phyloP scores from a whole-genome alignment of 2,329 filamentous ascomycete species.

The Arthrobotrys sphaeroides region DNA sequence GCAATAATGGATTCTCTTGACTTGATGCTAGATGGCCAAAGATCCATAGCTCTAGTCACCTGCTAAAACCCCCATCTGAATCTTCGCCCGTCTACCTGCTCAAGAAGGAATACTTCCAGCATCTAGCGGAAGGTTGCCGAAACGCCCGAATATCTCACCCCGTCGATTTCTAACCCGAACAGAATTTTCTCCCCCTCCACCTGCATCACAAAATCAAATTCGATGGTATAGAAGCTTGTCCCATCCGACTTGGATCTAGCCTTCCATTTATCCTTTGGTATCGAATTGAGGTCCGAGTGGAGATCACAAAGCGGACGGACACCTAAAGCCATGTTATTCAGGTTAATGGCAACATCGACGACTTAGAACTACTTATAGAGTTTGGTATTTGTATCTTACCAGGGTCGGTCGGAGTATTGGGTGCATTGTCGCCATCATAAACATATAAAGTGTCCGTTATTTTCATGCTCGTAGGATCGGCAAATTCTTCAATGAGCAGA shows the following conservation, averaged over 20 bases:
- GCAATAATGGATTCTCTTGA: too few species aligned
- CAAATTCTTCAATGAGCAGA: background rate
- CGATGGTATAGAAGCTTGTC: slow-evolving; percentile 8
- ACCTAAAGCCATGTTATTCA: background rate
- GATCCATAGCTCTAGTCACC: too few species aligned
- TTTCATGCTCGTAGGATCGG: background rate
- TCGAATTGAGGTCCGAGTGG: background rate
- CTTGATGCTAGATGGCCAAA: too few species aligned
- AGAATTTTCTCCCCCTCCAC: slow-evolving; percentile 14
- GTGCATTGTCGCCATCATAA: slow-evolving; percentile 3
- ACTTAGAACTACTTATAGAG: background rate
- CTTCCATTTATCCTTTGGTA: slow-evolving; percentile 12
- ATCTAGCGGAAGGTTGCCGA: slow-evolving; percentile 1
- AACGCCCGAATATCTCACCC: slow-evolving; percentile 3
- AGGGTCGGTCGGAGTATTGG: background rate
- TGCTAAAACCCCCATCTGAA: too few species aligned
- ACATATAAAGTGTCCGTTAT: slow-evolving; percentile 12
- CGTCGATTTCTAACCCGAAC: slow-evolving; percentile 18
- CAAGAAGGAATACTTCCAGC: too few species aligned
- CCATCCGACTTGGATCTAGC: background rate
- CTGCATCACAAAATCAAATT: slow-evolving; percentile 26
- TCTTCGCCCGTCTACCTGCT: too few species aligned
- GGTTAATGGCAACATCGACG: background rate
- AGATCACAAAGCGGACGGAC: background rate
- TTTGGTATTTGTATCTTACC: background rate